Conservation (phyloP, 1,284 basidiomycete species). For the Pisolithus thermaeus region DNA sequence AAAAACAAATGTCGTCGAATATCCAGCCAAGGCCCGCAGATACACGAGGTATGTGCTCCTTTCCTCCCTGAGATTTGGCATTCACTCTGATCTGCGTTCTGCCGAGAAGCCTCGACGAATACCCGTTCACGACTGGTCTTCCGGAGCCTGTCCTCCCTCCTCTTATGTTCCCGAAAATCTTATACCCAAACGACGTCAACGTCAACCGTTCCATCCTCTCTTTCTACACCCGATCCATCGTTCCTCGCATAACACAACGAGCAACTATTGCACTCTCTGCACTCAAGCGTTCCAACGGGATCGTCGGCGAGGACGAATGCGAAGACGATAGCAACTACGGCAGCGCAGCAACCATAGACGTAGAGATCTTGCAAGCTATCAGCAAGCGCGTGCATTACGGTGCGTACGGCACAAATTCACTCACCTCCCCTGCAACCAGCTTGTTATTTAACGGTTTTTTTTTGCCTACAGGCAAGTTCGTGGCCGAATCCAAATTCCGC, state of each 20-base stretch:
- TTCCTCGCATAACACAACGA: constrained; percentile 75
- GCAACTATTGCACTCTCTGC: constrained; percentile 59
- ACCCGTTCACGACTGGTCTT: constrained; percentile 86
- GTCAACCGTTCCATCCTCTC: constrained; percentile 82
- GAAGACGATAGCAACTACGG: constrained; percentile 98
- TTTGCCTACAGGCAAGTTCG: constrained; percentile 81
- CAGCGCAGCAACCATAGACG: constrained; percentile 88
- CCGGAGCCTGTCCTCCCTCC: constrained; percentile 81
- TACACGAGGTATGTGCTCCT: constrained; percentile 70
- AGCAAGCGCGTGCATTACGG: constrained; percentile 97
- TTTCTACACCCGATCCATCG: constrained; percentile 83
- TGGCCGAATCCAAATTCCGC: constrained; percentile 94
- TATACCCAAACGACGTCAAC: constrained; percentile 83
- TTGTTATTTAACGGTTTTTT: constrained; percentile 4
- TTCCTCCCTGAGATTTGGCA: constrained; percentile 1
- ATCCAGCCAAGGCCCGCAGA: constrained; percentile 84
- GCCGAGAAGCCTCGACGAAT: constrained; percentile 85
- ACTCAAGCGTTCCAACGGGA: constrained; percentile 59
- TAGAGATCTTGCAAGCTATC: constrained; percentile 91
- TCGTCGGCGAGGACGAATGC: constrained; percentile 57
- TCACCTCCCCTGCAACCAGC: neutral
- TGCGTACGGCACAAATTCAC: constrained; percentile 32
- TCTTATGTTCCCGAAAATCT: constrained; percentile 70
- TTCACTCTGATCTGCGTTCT: constrained; percentile 5
- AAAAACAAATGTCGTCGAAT: neutral